Percentiles rank a stretch among this genome's conserved stretches.
These are phyloP conservation scores for Apiotrichum montevideense DNA, from an alignment of 1,284 basidiomycete species.

Conservation along the genomic window DNA sequence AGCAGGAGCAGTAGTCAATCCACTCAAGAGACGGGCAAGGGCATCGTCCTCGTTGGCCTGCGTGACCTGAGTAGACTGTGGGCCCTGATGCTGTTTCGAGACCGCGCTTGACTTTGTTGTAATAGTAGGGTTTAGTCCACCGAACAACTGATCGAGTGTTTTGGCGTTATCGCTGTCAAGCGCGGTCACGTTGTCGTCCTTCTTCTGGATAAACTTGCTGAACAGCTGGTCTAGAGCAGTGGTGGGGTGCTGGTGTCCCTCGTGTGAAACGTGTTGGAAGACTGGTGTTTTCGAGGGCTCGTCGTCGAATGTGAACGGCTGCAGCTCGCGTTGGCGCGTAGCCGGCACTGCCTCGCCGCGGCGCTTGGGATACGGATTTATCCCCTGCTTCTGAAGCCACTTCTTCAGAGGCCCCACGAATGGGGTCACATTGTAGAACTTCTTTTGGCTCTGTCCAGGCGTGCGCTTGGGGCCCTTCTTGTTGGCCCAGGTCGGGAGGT, in stretches of 20 bases:
- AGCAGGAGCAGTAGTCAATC: constrained; percentile 5
- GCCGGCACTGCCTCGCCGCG: background rate
- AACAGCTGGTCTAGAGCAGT: constrained; percentile 39
- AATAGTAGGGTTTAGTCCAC: constrained; percentile 15
- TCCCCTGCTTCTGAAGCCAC: constrained; percentile 31
- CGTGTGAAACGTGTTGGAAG: background rate
- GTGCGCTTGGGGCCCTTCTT: constrained; percentile 54
- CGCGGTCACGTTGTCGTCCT: constrained; percentile 19
- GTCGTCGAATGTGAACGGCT: constrained; percentile 35
- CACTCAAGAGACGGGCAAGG: constrained; percentile 29
- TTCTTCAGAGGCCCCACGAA: constrained; percentile 65
- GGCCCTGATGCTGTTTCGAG: too few relatives aligned
- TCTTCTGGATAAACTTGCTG: constrained; percentile 33
- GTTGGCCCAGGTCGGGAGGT: constrained; percentile 89
- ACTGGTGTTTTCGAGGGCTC: background rate
- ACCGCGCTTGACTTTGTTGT: background rate
- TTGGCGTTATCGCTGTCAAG: constrained; percentile 25
- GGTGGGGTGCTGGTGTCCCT: constrained; percentile 1
- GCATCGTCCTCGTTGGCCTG: constrained; percentile 35
- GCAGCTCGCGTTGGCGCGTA: constrained; percentile 20
- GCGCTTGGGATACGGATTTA: constrained; percentile 21
- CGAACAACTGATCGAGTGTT: constrained; percentile 31
- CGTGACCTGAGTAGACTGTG: background rate
- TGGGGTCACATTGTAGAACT: constrained; percentile 93
- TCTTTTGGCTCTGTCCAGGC: constrained; percentile 50